Conservation (phyloP, 768 basidiomycete genomes). For the Lactifluus hygrophoroides region DNA sequence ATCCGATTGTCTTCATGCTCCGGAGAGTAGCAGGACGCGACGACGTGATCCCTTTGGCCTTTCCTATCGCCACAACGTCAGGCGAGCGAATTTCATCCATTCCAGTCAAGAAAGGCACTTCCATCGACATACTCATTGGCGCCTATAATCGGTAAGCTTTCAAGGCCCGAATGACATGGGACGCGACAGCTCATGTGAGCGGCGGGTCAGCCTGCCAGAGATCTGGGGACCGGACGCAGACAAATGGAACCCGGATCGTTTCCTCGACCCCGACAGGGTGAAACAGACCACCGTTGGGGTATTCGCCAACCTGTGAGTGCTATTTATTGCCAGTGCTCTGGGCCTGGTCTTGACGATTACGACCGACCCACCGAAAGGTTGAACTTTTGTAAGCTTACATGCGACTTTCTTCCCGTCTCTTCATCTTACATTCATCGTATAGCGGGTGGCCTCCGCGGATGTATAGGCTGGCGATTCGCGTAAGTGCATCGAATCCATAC, state of each 20-base stretch:
- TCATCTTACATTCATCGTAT: background rate
- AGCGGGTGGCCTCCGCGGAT: conserved; percentile 16
- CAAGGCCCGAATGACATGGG: background rate
- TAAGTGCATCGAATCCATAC: background rate
- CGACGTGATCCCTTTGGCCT: conserved; percentile 17
- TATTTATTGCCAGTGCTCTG: too few species aligned
- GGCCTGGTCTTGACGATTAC: background rate
- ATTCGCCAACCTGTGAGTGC: conserved; percentile 18
- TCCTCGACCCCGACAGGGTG: conserved; percentile 13
- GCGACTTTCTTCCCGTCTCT: background rate
- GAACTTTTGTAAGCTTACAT: conserved; percentile 15
- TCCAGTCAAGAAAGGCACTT: conserved; percentile 16
- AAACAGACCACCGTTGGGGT: conserved; percentile 14
- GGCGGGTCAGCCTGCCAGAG: conserved; percentile 11
- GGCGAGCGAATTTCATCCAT: conserved; percentile 14
- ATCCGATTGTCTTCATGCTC: conserved; percentile 13
- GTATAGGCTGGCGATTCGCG: conserved; percentile 18
- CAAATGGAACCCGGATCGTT: conserved; percentile 18
- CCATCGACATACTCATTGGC: conserved; percentile 11
- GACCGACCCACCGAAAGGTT: conserved; percentile 2
- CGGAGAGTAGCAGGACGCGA: conserved; percentile 9
- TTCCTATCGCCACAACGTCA: conserved; percentile 11
- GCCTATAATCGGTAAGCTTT: conserved; percentile 14
- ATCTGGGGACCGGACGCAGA: conserved; percentile 18
- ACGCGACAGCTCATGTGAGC: background rate